phyloP scores from a whole-genome alignment of 1,284 basidiomycete genomes.

The Cryptococcus neoformans region DNA sequence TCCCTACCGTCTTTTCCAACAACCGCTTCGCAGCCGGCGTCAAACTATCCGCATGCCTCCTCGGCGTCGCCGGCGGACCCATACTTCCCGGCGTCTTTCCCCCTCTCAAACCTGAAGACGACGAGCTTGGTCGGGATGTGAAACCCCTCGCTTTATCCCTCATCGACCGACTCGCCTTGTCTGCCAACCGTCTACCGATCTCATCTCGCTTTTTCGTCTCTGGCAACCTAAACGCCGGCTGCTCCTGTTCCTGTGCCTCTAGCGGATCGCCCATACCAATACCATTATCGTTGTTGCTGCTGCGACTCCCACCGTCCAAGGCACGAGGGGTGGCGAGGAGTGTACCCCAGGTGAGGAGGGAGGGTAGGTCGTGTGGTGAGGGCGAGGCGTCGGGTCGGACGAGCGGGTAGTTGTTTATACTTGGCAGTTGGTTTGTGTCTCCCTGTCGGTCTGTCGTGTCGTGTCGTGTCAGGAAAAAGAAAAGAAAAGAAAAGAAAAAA shows the following conservation, averaged over 20 bases:
- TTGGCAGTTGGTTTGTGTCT: not conserved
- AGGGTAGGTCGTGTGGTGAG: constrained; percentile 74
- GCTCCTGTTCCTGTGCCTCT: constrained; percentile 35
- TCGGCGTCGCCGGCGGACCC: constrained; percentile 66
- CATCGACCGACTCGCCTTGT: constrained; percentile 50
- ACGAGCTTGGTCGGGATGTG: constrained; percentile 55
- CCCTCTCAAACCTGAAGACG: constrained; percentile 17
- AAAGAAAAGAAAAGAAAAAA: not conserved
- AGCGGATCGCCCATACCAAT: constrained; percentile 51
- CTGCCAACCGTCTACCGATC: constrained; percentile 72
- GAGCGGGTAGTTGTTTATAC: constrained; percentile 59
- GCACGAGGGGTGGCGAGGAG: constrained; percentile 80
- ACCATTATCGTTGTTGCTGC: constrained; percentile 23
- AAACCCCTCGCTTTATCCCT: constrained; percentile 43
- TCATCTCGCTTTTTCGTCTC: constrained; percentile 68
- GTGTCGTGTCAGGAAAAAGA: not conserved
- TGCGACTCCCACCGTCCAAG: constrained; percentile 55
- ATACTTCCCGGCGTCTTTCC: constrained; percentile 52
- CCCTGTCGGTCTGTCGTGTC: not conserved
- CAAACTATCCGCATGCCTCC: constrained; percentile 58
- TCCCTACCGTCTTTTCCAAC: constrained; percentile 60
- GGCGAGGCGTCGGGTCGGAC: constrained; percentile 83
- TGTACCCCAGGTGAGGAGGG: constrained; percentile 92
- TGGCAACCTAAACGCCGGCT: constrained; percentile 65
- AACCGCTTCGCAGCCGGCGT: constrained; percentile 76